Evolutionary conservation across 2,329 filamentous ascomycete genomes (phyloP).

Genomic region (Fusarium napiforme): DNA sequence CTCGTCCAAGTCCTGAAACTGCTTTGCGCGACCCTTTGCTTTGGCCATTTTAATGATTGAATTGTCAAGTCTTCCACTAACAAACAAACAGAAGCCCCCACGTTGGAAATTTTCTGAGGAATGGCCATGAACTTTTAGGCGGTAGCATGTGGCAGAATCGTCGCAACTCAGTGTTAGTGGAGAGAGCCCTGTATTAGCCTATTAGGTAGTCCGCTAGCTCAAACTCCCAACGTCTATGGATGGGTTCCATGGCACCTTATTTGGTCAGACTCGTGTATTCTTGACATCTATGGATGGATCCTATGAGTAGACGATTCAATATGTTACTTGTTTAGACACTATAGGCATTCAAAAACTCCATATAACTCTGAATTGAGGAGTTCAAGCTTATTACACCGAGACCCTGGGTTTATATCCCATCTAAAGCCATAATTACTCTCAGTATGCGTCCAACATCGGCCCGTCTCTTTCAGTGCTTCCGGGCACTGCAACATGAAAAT

Average conservation of each 20-base stretch:
- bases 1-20: constrained; percentile 72
- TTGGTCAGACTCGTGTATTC: constrained; percentile 4
- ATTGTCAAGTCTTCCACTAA: constrained; percentile 23
- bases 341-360: neutral
- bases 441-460: constrained; percentile 53
- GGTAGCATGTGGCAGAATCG: constrained; percentile 59
- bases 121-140: constrained; percentile 61
- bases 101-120: constrained; percentile 50
- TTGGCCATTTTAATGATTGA: constrained; percentile 59
- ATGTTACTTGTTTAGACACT: neutral
- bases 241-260: constrained; percentile 13
- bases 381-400: neutral
- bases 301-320: neutral
- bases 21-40: constrained; percentile 64
- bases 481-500: constrained; percentile 76
- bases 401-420: neutral
- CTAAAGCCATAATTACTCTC: neutral
- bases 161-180: constrained; percentile 2
- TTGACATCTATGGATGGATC: neutral
- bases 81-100: constrained; percentile 40
- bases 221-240: neutral
- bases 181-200: constrained; percentile 6
- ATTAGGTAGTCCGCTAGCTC: constrained; percentile 8
- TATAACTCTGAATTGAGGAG: neutral
- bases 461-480: constrained; percentile 50